Base-by-base conservation (phyloP, 2,329 filamentous ascomycete genomes). In the Meredithiella fracta region DNA sequence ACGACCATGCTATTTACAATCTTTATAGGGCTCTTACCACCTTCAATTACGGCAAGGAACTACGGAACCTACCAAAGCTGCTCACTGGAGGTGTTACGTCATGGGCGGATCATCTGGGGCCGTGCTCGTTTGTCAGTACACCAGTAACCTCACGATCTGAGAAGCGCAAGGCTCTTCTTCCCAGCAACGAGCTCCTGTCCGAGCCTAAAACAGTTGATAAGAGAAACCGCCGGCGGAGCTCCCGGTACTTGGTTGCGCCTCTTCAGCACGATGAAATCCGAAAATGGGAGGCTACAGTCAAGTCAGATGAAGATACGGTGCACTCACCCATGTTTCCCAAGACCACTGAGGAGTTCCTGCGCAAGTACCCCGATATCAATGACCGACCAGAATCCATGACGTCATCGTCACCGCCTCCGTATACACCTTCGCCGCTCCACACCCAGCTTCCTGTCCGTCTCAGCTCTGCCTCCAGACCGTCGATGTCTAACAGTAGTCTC, bases 21-120 rank as follows among this genome's bases (percentile, higher is more conserved):
- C 72, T 98, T 11, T 81, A 85, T 63, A 82, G 88, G 60, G 89
- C 91, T 0, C 71, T 98, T 3, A 81, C 82, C 54, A 82, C 92
- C 57, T 94, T 90, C 67, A 94, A 90, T 61, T 85, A 84, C 58
- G 81, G 83, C 15, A 86, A 85, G 61, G 83, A 83, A 8, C 69
- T 94, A 31, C 83, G 80, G 58, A 75, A 80, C 25, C 75, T 78
- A 2, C 90, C 91, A 0, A 85, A 88, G 56, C 73, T 98, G 31
- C 72, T 98, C 1, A 72, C 78, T 54, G 92, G 92, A 17, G 92
- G 92, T 0, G 67, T 98, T 9, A 80, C 90, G 62, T 86, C 88
- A 3, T 98, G 92, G 92, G 71, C 81, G 17, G 83, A 92, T 63
- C 69, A 92, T n/a, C 74, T 95, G 63, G 91, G 92, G 1, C 69